Evolutionary conservation across 345 rosid genomes (phyloP).

Genomic region (Heritiera fomes): DNA sequence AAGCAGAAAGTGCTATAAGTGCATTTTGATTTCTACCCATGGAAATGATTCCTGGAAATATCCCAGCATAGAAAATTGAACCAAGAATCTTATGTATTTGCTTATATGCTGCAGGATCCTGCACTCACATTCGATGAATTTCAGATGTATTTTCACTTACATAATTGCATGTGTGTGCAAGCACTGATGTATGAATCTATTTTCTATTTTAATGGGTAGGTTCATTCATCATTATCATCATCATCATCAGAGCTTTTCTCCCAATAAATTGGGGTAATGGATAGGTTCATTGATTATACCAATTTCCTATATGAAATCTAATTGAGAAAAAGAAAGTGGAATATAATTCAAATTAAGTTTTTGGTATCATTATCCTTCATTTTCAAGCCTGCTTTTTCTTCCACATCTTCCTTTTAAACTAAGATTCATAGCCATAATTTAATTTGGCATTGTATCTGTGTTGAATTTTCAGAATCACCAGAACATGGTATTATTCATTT

Average conservation of each 20-base stretch:
- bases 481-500: background rate
- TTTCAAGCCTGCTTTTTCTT: background rate
- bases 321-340: background rate
- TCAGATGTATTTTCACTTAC: background rate
- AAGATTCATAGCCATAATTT: background rate
- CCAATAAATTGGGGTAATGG: no score
- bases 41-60: background rate
- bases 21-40: background rate
- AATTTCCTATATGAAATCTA: background rate
- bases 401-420: background rate
- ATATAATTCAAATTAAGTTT: background rate
- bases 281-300: background rate
- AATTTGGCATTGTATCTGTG: background rate
- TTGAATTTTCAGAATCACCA: slow-evolving; percentile 10
- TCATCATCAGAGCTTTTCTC: no score
- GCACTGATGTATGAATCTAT: background rate
- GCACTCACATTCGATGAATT: background rate
- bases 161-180: background rate
- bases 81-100: background rate
- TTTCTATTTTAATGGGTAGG: background rate
- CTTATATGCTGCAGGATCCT: background rate
- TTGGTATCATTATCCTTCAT: background rate
- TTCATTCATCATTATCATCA: no score
- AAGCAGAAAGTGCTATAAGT: background rate
- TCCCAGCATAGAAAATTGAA: background rate